Percentiles rank a stretch among this genome's conserved stretches.
Evolutionary conservation across 768 basidiomycete genomes (phyloP).

Genomic region (Pleurotus citrinopileatus): DNA sequence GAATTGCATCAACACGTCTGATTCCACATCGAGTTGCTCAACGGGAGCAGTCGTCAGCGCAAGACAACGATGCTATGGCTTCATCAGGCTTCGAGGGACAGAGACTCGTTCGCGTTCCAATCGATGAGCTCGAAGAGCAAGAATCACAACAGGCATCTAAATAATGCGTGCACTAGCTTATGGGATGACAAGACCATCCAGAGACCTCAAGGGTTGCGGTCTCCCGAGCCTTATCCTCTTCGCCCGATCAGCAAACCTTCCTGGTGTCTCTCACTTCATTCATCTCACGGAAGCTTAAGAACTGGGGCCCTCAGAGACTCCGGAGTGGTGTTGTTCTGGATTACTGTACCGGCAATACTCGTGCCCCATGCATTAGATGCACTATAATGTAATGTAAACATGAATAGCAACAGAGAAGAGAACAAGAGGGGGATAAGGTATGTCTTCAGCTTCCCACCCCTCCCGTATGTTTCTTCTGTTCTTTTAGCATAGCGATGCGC

Average conservation of each 20-base stretch:
- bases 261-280: no score
- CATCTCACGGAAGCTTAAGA: no score
- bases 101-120: slow-evolving; percentile 69
- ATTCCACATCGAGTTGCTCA: slow-evolving; percentile 41
- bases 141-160: not conserved
- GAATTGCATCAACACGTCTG: not conserved
- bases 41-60: slow-evolving; percentile 29
- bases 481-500: slow-evolving; percentile 80
- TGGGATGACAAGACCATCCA: no score
- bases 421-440: not conserved
- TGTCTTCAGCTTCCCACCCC: slow-evolving; percentile 18
- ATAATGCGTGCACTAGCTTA: no score
- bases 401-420: not conserved
- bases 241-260: no score
- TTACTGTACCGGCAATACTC: no score
- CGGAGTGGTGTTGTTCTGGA: no score
- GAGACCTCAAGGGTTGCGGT: no score
- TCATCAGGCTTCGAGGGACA: slow-evolving; percentile 38
- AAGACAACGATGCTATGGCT: slow-evolving; percentile 13
- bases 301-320: no score
- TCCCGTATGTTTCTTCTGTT: slow-evolving; percentile 63
- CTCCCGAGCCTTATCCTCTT: no score
- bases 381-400: no score
- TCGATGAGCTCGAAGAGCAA: slow-evolving; percentile 48
- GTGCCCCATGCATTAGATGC: no score